Percentiles rank a stretch among this genome's conserved stretches.
These are phyloP conservation scores for Fusarium sp. DNA, from an alignment of 2,329 filamentous ascomycete genomes.

Conservation along the genomic window DNA sequence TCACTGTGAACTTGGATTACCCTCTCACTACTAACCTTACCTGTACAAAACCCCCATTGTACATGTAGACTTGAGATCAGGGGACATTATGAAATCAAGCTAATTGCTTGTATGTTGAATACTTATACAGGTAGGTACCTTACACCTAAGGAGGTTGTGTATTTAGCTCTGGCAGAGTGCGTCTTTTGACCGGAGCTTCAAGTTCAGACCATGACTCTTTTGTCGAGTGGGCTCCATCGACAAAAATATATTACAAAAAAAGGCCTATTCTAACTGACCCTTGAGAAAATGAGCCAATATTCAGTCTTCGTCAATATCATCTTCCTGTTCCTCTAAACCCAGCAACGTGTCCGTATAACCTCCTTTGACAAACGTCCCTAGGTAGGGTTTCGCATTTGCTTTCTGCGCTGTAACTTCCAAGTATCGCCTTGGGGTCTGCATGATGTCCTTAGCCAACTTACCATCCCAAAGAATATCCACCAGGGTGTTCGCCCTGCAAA, in stretches of 20 bases:
- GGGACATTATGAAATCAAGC: not conserved
- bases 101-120: not conserved
- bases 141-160: not conserved
- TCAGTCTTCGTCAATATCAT: not conserved
- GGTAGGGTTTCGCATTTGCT: not conserved
- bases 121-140: not conserved
- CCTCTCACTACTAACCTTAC: not conserved
- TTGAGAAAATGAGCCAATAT: not conserved
- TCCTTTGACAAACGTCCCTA: not conserved
- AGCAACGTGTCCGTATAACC: not conserved
- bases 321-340: not conserved
- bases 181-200: too few relatives aligned
- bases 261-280: not conserved
- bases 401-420: not conserved
- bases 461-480: too few relatives aligned
- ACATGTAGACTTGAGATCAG: too few relatives aligned
- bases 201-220: too few relatives aligned
- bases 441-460: too few relatives aligned
- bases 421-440: not conserved
- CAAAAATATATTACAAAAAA: not conserved
- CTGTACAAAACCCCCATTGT: not conserved
- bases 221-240: too few relatives aligned
- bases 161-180: too few relatives aligned
- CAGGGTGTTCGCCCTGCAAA: too few relatives aligned
- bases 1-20: not conserved